Evolutionary conservation across 495 filamentous ascomycete genomes (phyloP).

Genomic region (Apiosordaria backusii): DNA sequence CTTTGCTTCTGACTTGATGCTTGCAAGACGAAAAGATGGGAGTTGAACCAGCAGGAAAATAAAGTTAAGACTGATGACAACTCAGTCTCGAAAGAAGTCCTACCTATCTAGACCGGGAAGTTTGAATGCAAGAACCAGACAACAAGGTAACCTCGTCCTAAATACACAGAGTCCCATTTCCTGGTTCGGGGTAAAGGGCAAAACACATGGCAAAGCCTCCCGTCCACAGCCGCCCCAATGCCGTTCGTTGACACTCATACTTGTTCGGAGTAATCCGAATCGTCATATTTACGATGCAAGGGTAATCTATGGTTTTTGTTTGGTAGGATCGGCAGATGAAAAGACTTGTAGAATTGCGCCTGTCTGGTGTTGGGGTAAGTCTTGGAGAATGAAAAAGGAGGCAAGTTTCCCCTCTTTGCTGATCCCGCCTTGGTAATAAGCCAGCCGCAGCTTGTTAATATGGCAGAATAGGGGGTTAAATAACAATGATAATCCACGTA

Average conservation of each 20-base stretch:
- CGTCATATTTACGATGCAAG: background rate
- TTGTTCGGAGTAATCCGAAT: background rate
- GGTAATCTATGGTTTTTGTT: background rate
- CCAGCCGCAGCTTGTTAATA: conserved; percentile 1
- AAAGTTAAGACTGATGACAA: background rate
- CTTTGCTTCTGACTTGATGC: background rate
- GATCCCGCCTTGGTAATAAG: background rate
- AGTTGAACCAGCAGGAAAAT: background rate
- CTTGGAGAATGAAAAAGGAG: background rate
- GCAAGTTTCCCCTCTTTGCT: background rate
- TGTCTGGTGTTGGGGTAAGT: background rate
- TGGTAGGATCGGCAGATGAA: background rate
- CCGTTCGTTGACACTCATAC: background rate
- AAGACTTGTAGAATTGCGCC: background rate
- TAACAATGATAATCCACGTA: background rate
- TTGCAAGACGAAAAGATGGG: background rate
- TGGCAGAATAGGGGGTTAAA: conserved; percentile 12
- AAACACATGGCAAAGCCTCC: background rate
- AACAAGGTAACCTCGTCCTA: background rate
- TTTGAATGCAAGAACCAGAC: background rate
- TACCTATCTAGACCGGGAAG: background rate
- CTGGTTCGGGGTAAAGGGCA: background rate
- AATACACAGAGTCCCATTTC: conserved; percentile 6
- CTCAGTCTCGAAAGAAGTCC: background rate
- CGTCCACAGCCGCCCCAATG: background rate